A percentile compares a stretch with the other conserved stretches of the same genome.
Evolutionary conservation across 2,329 filamentous ascomycete genomes (phyloP).

Genomic region (Colletotrichum higginsianum): DNA sequence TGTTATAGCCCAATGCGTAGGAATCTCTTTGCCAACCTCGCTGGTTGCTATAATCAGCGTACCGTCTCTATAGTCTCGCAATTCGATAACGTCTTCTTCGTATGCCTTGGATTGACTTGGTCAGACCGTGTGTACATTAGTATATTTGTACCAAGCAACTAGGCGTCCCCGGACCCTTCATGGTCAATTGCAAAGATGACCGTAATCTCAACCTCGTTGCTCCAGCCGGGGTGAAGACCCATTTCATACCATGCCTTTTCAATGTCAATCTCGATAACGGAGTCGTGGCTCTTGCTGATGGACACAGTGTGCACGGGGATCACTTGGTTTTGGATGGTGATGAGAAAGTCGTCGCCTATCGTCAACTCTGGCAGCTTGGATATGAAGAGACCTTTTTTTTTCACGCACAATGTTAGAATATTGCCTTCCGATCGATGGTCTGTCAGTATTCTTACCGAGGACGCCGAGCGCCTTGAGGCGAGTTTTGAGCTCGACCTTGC

Average conservation of each 20-base stretch:
- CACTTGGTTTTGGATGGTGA: slow-evolving; percentile 79
- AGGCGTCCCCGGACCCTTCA: slow-evolving; percentile 14
- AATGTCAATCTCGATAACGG: slow-evolving; percentile 84
- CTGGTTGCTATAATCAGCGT: too few relatives aligned
- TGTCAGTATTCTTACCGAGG: slow-evolving; percentile 67
- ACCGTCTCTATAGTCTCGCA: too few relatives aligned
- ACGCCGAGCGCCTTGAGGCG: slow-evolving; percentile 85
- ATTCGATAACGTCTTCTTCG: too few relatives aligned
- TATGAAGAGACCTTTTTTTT: slow-evolving; percentile 77
- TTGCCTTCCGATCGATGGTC: slow-evolving; percentile 20
- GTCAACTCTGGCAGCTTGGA: slow-evolving; percentile 75
- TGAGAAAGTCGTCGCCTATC: slow-evolving; percentile 78
- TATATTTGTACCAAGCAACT: background rate
- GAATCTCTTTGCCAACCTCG: too few relatives aligned
- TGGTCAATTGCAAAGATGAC: slow-evolving; percentile 65
- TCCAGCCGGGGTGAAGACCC: slow-evolving; percentile 79
- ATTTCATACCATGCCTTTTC: slow-evolving; percentile 83
- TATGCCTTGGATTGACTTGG: too few relatives aligned
- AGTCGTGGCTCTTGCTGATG: slow-evolving; percentile 64
- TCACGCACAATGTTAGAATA: background rate
- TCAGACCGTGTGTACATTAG: too few relatives aligned
- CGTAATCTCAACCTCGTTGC: slow-evolving; percentile 83
- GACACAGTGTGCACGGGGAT: slow-evolving; percentile 78
- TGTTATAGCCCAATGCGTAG: too few relatives aligned
- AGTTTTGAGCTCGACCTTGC: slow-evolving; percentile 75